phyloP scores from a whole-genome alignment of 106 monocot species.

The Dendrobium officinale region DNA sequence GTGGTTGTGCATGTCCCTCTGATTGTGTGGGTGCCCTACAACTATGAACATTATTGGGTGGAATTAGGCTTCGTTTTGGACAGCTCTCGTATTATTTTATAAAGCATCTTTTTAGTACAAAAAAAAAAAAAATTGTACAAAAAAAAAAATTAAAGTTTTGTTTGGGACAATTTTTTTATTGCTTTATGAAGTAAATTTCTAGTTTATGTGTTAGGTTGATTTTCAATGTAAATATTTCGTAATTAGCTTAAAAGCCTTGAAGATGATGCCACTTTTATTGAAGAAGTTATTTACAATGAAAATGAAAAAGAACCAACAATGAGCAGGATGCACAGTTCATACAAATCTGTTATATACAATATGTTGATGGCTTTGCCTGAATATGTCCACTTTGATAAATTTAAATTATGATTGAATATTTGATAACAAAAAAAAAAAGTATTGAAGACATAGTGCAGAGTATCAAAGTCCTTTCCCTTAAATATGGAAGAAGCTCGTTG shows the following conservation, averaged over 20 bases:
- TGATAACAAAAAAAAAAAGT: not conserved
- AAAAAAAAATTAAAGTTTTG: too few relatives aligned
- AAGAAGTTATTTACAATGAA: not conserved
- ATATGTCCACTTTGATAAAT: not conserved
- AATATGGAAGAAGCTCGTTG: not conserved
- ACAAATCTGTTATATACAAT: not conserved
- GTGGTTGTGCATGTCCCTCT: not conserved
- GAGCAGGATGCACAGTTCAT: not conserved
- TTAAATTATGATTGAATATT: not conserved
- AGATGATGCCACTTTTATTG: not conserved
- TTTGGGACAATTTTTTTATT: too few relatives aligned
- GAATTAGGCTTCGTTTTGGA: too few relatives aligned
- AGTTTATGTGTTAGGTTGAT: too few relatives aligned
- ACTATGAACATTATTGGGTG: not conserved
- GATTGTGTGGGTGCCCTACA: not conserved
- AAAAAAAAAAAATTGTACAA: too few relatives aligned
- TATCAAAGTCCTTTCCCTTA: not conserved
- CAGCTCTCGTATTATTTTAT: too few relatives aligned
- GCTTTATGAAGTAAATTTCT: too few relatives aligned
- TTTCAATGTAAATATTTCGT: too few relatives aligned
- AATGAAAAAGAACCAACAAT: not conserved
- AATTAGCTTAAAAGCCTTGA: too few relatives aligned
- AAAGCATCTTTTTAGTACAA: too few relatives aligned
- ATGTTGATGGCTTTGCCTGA: not conserved
- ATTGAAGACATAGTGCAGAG: not conserved